Evolutionary conservation across 1,284 basidiomycete species (phyloP).

Genomic region (Volvariella surrecta): DNA sequence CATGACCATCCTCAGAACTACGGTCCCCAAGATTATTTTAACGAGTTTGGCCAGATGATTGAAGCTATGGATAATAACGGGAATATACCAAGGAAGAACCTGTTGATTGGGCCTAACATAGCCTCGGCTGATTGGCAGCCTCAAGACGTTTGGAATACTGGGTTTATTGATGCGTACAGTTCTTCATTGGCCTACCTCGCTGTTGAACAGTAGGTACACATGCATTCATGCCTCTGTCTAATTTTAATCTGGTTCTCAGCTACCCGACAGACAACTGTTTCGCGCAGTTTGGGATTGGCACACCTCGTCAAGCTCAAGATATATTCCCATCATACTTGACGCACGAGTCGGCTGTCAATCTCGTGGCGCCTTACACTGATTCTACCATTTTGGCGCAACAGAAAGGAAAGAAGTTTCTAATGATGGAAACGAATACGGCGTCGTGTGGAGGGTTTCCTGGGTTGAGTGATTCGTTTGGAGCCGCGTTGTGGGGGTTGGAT

Average conservation of each 20-base stretch:
- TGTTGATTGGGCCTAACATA: conserved; percentile 40
- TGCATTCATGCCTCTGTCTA: conserved; percentile 17
- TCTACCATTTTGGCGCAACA: conserved; percentile 32
- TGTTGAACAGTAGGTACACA: conserved; percentile 39
- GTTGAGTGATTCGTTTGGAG: conserved; percentile 61
- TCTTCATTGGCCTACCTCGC: conserved; percentile 30
- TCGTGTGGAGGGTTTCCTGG: conserved; percentile 74
- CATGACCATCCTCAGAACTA: conserved; percentile 23
- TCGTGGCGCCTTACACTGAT: conserved; percentile 41
- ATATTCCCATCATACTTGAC: conserved; percentile 47
- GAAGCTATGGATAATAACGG: conserved; percentile 26
- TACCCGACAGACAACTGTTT: conserved; percentile 56
- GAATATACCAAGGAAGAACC: conserved; percentile 20
- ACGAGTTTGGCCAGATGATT: conserved; percentile 1
- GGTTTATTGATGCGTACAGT: conserved; percentile 31
- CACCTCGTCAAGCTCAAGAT: conserved; percentile 34
- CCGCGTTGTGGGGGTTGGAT: conserved; percentile 61
- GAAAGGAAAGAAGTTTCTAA: conserved; percentile 44
- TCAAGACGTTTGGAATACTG: conserved; percentile 35
- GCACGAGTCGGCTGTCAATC: conserved; percentile 35
- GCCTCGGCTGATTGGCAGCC: conserved; percentile 31
- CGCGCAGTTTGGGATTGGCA: conserved; percentile 31
- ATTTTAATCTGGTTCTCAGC: conserved; percentile 27
- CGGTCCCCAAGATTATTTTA: conserved; percentile 16
- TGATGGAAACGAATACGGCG: conserved; percentile 77